These are phyloP conservation scores for Fusarium mangiferae DNA, from an alignment of 2,329 filamentous ascomycete genomes.

Conservation along the genomic window DNA sequence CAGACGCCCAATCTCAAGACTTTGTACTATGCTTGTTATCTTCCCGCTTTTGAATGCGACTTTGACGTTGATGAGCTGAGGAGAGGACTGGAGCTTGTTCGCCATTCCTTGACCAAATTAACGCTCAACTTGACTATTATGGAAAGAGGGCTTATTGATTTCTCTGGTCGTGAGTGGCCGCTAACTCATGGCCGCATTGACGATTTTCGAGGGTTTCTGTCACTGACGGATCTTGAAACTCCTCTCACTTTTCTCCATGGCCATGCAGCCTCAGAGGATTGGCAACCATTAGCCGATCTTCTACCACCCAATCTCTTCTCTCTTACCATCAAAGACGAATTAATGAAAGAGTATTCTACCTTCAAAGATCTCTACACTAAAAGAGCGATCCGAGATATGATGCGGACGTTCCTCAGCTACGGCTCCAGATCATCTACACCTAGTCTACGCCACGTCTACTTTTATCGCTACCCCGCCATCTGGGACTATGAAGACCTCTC, in stretches of 20 bases:
- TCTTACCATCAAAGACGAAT: not conserved
- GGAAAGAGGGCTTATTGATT: not conserved
- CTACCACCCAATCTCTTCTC: not conserved
- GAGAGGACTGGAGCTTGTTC: not conserved
- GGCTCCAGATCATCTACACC: not conserved
- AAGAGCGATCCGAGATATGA: not conserved
- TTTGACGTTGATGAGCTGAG: not conserved
- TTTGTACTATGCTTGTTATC: not conserved
- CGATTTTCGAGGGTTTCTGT: not conserved
- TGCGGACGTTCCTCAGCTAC: not conserved
- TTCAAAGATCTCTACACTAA: not conserved
- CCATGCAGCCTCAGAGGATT: not conserved
- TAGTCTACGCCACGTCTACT: not conserved
- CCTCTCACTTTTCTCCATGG: not conserved
- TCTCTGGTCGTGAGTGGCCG: not conserved
- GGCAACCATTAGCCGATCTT: not conserved
- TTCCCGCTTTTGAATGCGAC: not conserved
- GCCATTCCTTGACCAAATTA: not conserved
- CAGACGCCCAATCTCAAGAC: not conserved
- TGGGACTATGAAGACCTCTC: not conserved
- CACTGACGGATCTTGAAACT: not conserved
- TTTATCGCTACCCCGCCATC: not conserved
- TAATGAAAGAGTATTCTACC: accelerated
- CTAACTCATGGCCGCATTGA: not conserved
- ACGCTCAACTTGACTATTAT: not conserved